Evolutionary conservation across 768 basidiomycete genomes (phyloP).

Genomic region (Collybia sp.): DNA sequence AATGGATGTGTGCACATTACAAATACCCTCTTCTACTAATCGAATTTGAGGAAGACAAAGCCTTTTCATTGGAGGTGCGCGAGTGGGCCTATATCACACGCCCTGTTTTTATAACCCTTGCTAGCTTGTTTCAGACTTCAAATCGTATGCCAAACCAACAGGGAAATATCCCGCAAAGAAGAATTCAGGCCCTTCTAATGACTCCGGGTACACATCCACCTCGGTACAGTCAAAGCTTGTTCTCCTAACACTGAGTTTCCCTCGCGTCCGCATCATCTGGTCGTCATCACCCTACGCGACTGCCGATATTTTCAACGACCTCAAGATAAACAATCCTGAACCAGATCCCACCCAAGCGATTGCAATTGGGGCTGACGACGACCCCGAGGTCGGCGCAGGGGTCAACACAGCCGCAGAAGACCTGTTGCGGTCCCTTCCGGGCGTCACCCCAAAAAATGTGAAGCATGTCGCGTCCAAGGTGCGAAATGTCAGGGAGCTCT

Average conservation of each 20-base stretch:
- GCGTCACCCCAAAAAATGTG: slow-evolving; percentile 79
- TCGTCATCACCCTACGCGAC: slow-evolving; percentile 93
- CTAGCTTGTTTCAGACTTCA: slow-evolving; percentile 61
- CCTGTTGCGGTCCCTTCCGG: slow-evolving; percentile 76
- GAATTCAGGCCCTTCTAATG: slow-evolving; percentile 25
- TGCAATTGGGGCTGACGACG: slow-evolving; percentile 76
- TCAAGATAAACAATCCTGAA: slow-evolving; percentile 76
- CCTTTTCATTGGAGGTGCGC: slow-evolving; percentile 82
- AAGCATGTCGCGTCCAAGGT: slow-evolving; percentile 82
- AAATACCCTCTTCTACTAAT: slow-evolving; percentile 91
- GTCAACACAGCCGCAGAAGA: slow-evolving; percentile 79
- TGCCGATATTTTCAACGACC: slow-evolving; percentile 87
- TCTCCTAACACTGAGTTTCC: slow-evolving; percentile 85
- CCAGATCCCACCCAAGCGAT: slow-evolving; percentile 78
- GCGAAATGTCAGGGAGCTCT: slow-evolving; percentile 71
- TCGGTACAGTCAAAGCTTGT: slow-evolving; percentile 90
- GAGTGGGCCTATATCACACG: background rate
- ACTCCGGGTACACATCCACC: slow-evolving; percentile 25
- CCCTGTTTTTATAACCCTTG: background rate
- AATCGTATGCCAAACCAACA: slow-evolving; percentile 59
- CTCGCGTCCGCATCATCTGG: slow-evolving; percentile 93
- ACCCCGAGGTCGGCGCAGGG: slow-evolving; percentile 59
- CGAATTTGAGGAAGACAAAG: slow-evolving; percentile 97
- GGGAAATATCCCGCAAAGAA: slow-evolving; percentile 56
- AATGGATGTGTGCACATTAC: slow-evolving; percentile 94